Evolutionary conservation across 2,329 filamentous ascomycete species (phyloP), one percentile per base, ranked within the genome.

Genomic region (Penicillium sp.): DNA sequence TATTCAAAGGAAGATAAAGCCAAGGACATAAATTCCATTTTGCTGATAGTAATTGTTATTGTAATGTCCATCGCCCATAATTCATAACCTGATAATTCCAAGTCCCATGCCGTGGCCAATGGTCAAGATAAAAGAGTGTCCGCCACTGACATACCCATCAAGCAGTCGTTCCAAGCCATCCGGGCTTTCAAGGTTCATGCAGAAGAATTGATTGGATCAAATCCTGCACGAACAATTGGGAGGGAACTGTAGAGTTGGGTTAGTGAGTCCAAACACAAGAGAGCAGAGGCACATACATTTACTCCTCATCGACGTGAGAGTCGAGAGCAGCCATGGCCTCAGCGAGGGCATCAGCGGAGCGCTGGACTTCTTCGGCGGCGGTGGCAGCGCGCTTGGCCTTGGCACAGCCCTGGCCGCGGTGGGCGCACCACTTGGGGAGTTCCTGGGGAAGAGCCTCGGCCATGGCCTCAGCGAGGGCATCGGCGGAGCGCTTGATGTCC

Each of bases 301-400:
- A 63, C 58, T 69, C 57, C n/a, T 67, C 61, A 11, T 47, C 49
- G 14, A 39, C 49, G 31, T 66, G 38, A 21, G 38, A 60, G 21
- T 69, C 63, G 39, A 72, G 56, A 29, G 62, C 65, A 57, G 67
- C 67, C 65, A 71, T 67, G 27, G 68, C 67, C n/a, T 66, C 56
- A 2, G 67, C 66, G 29, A 72, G 65, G 32, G 66, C 68, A 47
- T 71, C 68, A 43, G 67, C 65, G 36, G 68, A 65, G 58, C 68
- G 69, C 57, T 70, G 70, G 44, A 70, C 64, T 31, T 82, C 75
- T 64, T 86, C 80, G 69, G 88, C 88, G 5, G 85, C 85, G 66
- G 81, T 80, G 45, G 86, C 86, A 31, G 87, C 86, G 65, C 89
- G 86, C 60, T 80, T 79, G 63, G 86, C 83, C 27, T 84, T 88